Evolutionary conservation across 169 alveolate species (phyloP), one percentile per base, ranked within the genome.

Genomic region (Prorocentrum cordatum): DNA sequence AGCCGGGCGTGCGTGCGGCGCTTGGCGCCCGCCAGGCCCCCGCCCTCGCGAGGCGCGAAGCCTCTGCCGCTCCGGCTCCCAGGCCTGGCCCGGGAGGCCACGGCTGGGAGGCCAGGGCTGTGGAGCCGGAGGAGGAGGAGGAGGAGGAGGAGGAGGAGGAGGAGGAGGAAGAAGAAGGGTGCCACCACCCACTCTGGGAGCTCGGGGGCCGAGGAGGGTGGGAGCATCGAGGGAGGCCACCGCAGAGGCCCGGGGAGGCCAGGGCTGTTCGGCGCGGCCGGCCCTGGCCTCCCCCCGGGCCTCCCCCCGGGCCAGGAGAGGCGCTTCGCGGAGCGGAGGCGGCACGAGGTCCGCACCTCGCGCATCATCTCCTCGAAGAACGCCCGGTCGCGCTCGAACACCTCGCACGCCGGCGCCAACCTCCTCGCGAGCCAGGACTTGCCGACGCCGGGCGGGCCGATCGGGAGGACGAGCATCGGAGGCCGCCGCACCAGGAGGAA

Each of bases 391-490:
- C 68, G 68, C 68, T 59, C 68, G 36, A 59, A 59, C 38, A 59
- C 68, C 22, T 7, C 0, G 68, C 68, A 59, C 7, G 68, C 68
- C 29, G 33, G 68, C 68, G 33, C 38, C 68, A 2, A 59, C 38
- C 68, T 59, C 68, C 68, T 59, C 26, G 68, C 68, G 24, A 59
- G 24, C 68, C 68, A 59, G n/a, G 68, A 59, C 68, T 59, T 59
- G n/a, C 68, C 68, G 27, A 27, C 68, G 12, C 68, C 68, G 5
- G 68, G 68, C 36, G 68, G 68, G 18, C 68, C 68, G n/a, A 59
- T 27, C 27, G 68, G 68, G 38, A 59, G 29, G 68, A 59, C 29
- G 38, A 59, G 33, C 18, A 36, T 59, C 38, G 68, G n/a, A 6
- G 68, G 68, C 24, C 68, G 68, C 38, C 68, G 68, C 18, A 59